Conservation (phyloP, 768 basidiomycete species). For the Kwoniella pini region DNA sequence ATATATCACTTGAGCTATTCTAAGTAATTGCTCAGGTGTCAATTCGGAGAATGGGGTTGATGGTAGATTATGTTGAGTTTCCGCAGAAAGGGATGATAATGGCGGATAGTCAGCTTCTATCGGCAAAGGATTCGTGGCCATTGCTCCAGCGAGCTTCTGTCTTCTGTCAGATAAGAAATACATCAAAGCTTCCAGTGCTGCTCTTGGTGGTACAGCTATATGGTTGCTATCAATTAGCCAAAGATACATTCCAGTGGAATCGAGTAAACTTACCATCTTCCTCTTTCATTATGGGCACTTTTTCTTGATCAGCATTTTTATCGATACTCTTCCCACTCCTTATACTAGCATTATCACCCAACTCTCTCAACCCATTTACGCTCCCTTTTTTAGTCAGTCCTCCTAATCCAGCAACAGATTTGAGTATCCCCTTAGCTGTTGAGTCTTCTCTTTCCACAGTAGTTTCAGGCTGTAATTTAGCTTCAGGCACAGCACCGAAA, state of each 20-base stretch:
- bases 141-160: slow-evolving; percentile 76
- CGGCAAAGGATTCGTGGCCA: slow-evolving; percentile 68
- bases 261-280: slow-evolving; percentile 45
- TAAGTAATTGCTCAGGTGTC: slow-evolving; percentile 78
- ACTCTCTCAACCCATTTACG: slow-evolving; percentile 53
- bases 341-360: slow-evolving; percentile 24
- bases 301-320: slow-evolving; percentile 12
- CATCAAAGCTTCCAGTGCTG: slow-evolving; percentile 78
- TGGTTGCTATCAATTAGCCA: too few relatives aligned
- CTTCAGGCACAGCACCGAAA: slow-evolving; percentile 68
- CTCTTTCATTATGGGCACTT: slow-evolving; percentile 26
- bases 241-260: too few relatives aligned
- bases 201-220: slow-evolving; percentile 42
- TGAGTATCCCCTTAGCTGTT: slow-evolving; percentile 40
- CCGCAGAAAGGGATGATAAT: slow-evolving; percentile 58
- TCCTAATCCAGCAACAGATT: slow-evolving; percentile 26
- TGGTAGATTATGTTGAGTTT: slow-evolving; percentile 70
- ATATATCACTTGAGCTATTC: slow-evolving; percentile 90
- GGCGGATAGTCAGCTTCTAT: slow-evolving; percentile 69
- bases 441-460: slow-evolving; percentile 35
- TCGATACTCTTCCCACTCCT: slow-evolving; percentile 6
- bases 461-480: slow-evolving; percentile 48
- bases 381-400: slow-evolving; percentile 44
- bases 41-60: slow-evolving; percentile 70
- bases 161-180: slow-evolving; percentile 86